Percentiles rank a stretch among this genome's conserved stretches.
These are phyloP conservation scores for Boletus tylopilopsis DNA, from an alignment of 768 basidiomycete species.

Conservation along the genomic window DNA sequence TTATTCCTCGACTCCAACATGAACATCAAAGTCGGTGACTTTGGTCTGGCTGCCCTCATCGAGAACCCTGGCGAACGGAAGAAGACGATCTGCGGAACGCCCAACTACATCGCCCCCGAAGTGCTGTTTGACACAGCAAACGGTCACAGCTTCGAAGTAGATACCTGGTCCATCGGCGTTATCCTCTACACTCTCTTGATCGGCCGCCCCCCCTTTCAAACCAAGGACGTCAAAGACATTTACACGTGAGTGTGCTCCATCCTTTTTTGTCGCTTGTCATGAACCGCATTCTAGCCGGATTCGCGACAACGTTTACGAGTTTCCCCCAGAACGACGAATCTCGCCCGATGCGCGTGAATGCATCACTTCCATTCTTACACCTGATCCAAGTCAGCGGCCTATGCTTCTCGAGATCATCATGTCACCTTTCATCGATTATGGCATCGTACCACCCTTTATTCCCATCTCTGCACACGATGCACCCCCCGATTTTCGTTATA, in stretches of 20 bases:
- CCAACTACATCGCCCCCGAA: slow-evolving; percentile 98
- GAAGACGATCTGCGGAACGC: slow-evolving; percentile 99
- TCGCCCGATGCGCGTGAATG: slow-evolving; percentile 72
- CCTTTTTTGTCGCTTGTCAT: neutral
- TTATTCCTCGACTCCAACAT: slow-evolving; percentile 87
- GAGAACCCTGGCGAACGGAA: slow-evolving; percentile 96
- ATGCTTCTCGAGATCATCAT: slow-evolving; percentile 81
- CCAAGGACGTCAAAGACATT: slow-evolving; percentile 94
- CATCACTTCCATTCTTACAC: slow-evolving; percentile 81
- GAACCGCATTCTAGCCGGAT: slow-evolving; percentile 60
- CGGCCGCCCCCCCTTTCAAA: slow-evolving; percentile 98
- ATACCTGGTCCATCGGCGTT: slow-evolving; percentile 97
- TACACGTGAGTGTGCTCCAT: slow-evolving; percentile 63
- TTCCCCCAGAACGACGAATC: slow-evolving; percentile 73
- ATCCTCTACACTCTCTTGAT: slow-evolving; percentile 93
- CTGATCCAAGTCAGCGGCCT: slow-evolving; percentile 78
- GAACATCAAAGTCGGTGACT: slow-evolving; percentile 97
- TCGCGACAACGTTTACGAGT: slow-evolving; percentile 89
- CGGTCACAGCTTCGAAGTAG: slow-evolving; percentile 97
- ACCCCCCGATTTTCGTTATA: slow-evolving; percentile 71
- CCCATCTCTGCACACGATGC: slow-evolving; percentile 74
- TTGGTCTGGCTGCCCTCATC: slow-evolving; percentile 94
- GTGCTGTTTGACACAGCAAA: slow-evolving; percentile 94
- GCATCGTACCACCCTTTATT: slow-evolving; percentile 77
- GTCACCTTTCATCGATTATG: slow-evolving; percentile 79